Evolutionary conservation across 2,329 filamentous ascomycete genomes (phyloP).

Genomic region (Pyrenochaeta sp.): DNA sequence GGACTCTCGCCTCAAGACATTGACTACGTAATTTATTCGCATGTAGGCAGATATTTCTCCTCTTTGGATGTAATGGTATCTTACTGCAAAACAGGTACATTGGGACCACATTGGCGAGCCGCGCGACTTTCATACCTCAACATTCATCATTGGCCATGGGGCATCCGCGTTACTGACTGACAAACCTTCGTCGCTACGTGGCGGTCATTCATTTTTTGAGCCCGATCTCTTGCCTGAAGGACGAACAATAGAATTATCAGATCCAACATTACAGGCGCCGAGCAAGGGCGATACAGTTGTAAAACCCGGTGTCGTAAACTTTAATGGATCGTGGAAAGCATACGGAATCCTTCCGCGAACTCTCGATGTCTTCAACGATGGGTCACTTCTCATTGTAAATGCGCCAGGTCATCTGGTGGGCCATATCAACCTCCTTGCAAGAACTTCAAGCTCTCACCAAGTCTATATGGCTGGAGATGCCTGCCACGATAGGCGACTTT

Average conservation of each 20-base stretch:
- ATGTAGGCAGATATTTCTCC: constrained; percentile 39
- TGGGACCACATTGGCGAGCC: constrained; percentile 56
- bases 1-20: constrained; percentile 50
- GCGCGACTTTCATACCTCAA: constrained; percentile 46
- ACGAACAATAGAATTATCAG: constrained; percentile 54
- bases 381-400: constrained; percentile 58
- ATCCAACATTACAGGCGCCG: constrained; percentile 33
- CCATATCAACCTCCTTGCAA: constrained; percentile 61
- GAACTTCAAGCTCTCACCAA: constrained; percentile 49
- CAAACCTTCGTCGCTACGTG: constrained; percentile 29
- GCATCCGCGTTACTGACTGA: constrained; percentile 32
- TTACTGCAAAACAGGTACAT: constrained; percentile 42
- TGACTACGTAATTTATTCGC: constrained; percentile 53
- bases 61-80: neutral
- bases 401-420: constrained; percentile 63
- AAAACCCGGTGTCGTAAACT: constrained; percentile 10
- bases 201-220: constrained; percentile 54
- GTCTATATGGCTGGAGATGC: constrained; percentile 63
- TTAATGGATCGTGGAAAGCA: constrained; percentile 52
- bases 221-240: constrained; percentile 53
- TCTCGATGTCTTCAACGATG: constrained; percentile 61
- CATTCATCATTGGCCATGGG: constrained; percentile 52
- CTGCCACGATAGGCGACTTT: constrained; percentile 62
- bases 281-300: neutral
- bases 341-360: constrained; percentile 55